These are phyloP conservation scores for Ophiostoma montium DNA, from an alignment of 2,329 filamentous ascomycete species.

Conservation along the genomic window DNA sequence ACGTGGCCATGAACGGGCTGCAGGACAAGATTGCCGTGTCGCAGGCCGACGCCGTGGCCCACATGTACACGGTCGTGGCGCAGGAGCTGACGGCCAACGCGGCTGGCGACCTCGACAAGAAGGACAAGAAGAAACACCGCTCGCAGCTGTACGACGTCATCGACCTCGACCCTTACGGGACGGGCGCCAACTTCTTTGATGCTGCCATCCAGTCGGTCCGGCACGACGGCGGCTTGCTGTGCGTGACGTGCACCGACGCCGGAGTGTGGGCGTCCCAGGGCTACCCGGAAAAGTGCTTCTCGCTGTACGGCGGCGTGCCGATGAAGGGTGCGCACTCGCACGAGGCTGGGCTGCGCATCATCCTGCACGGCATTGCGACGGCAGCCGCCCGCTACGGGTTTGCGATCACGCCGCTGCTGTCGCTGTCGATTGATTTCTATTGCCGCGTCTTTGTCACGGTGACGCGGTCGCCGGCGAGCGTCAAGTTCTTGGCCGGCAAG, in stretches of 20 bases:
- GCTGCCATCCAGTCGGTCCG: constrained; percentile 73
- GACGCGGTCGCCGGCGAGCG: constrained; percentile 62
- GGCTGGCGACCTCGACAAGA: background rate
- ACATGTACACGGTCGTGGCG: constrained; percentile 71
- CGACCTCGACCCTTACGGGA: constrained; percentile 92
- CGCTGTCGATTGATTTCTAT: constrained; percentile 93
- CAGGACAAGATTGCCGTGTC: constrained; percentile 56
- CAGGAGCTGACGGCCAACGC: constrained; percentile 29
- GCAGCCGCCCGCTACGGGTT: constrained; percentile 76
- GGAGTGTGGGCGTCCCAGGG: constrained; percentile 89
- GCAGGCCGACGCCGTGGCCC: constrained; percentile 69
- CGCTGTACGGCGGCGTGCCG: constrained; percentile 83
- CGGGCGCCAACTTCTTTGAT: constrained; percentile 83
- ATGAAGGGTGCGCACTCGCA: constrained; percentile 76
- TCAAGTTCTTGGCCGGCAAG: constrained; percentile 82
- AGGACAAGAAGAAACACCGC: background rate
- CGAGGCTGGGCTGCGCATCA: constrained; percentile 75
- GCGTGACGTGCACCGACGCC: constrained; percentile 92
- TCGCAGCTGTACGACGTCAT: constrained; percentile 64
- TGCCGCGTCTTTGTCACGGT: constrained; percentile 77
- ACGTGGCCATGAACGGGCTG: constrained; percentile 71
- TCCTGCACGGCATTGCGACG: constrained; percentile 67
- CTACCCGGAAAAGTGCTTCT: constrained; percentile 86
- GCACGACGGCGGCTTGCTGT: constrained; percentile 76
- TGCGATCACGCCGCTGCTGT: constrained; percentile 78